These are phyloP conservation scores for Daldinia eschscholtzii DNA, from an alignment of 2,329 filamentous ascomycete genomes.

Conservation along the genomic window DNA sequence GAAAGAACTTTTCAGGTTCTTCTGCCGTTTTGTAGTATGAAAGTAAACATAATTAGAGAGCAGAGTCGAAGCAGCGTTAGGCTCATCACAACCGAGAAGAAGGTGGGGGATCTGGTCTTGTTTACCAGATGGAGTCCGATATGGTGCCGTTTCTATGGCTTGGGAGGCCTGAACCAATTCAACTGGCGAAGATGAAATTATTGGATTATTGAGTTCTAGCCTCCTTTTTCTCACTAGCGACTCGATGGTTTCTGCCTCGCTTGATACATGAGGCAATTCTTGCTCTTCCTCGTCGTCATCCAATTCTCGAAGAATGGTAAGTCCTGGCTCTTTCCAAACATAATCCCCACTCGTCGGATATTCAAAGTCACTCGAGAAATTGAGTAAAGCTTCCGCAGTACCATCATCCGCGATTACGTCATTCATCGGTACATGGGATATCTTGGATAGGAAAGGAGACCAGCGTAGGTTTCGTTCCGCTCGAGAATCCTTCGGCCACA, in stretches of 20 bases:
- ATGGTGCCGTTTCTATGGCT: conserved; percentile 4
- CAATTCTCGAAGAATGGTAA: conserved; percentile 47
- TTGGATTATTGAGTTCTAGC: conserved; percentile 27
- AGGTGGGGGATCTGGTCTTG: conserved; percentile 27
- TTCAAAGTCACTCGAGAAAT: conserved; percentile 15
- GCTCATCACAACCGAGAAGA: conserved; percentile 44
- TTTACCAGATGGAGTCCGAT: not conserved
- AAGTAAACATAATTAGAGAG: conserved; percentile 50
- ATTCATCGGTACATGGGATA: conserved; percentile 34
- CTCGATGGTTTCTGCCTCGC: conserved; percentile 30
- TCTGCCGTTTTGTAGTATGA: conserved; percentile 48
- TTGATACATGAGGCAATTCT: not conserved
- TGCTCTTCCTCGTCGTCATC: conserved; percentile 45
- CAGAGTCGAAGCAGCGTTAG: conserved; percentile 45
- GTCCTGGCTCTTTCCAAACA: conserved; percentile 50
- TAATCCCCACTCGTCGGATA: conserved; percentile 47
- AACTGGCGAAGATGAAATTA: conserved; percentile 27
- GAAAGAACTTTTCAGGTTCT: conserved; percentile 47
- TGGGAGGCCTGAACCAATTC: conserved; percentile 27
- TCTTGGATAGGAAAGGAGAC: conserved; percentile 46
- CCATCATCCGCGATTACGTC: conserved; percentile 42
- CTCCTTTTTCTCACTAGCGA: conserved; percentile 48
- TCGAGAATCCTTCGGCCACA: conserved; percentile 35
- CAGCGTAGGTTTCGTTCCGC: conserved; percentile 46
- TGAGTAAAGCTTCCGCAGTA: conserved; percentile 16